Evolutionary conservation across 2,329 filamentous ascomycete genomes (phyloP), one percentile per base, ranked within the genome.

Genomic region (Myriosclerotinia scirpicola): DNA sequence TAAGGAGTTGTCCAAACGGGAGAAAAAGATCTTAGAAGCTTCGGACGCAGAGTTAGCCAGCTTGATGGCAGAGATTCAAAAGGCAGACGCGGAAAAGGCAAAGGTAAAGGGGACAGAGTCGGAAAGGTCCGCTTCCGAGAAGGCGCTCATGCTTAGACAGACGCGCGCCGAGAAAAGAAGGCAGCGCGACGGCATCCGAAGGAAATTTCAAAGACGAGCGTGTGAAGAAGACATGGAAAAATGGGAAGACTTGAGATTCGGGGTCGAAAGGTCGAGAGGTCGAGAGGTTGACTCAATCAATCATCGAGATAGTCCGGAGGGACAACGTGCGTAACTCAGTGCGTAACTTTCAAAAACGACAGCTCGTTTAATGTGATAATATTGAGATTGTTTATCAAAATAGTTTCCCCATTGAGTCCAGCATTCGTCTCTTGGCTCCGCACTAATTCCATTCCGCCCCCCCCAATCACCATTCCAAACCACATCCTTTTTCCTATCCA

Each of bases 401-500:
- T 7, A 5, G 20, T 50, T 26, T 17, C 3, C 14, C n/a, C 34
- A 50, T 38, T 7, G 6, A 11, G 38, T 15, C n/a, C 11, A 38
- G 15, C 22, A 4, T 22, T 36, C 30, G 22, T 20, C 30, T 50
- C n/a, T 22, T 12, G 8, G 20, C 20, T 20, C 38, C 46, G 3
- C 26, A 22, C 22, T 42, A 2, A 2, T 46, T 46, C 20, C 22
- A 22, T 46, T 36, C 26, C 7, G 14, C 7, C 12, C 46, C 62
- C 50, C 67, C 77, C 78, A 71, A 85, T 81, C 64, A 82, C 77
- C 15, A 81, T 77, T 3, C 81, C 83, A 78, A 83, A 83, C 82
- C 84, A 86, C 65, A 84, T 82, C 58, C 75, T 80, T 54, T 82
- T 81, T 71, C 76, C 85, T 71, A 88, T 80, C 87, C 87, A 91